Percentiles rank a stretch among this genome's conserved stretches.
These are phyloP conservation scores for Pyronema domesticum DNA, from an alignment of 495 filamentous ascomycete species.

Conservation along the genomic window DNA sequence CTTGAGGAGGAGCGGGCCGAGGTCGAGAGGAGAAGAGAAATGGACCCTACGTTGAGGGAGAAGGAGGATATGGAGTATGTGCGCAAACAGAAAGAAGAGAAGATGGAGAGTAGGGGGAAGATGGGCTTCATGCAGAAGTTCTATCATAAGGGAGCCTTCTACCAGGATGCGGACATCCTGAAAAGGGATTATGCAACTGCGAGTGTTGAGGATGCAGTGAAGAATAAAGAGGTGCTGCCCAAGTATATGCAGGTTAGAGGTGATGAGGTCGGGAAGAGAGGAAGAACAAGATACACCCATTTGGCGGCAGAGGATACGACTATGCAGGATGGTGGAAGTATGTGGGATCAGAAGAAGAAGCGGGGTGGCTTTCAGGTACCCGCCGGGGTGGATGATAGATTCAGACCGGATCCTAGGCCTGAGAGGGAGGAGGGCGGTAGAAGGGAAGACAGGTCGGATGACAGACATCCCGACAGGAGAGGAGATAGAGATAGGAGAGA, in stretches of 20 bases:
- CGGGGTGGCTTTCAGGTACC: slow-evolving; percentile 24
- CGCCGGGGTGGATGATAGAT: slow-evolving; percentile 41
- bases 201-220: slow-evolving; percentile 59
- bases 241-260: slow-evolving; percentile 88
- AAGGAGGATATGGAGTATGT: slow-evolving; percentile 70
- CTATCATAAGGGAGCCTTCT: slow-evolving; percentile 93
- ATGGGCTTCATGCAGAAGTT: slow-evolving; percentile 90
- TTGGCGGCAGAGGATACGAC: slow-evolving; percentile 86
- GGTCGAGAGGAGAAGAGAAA: slow-evolving; percentile 68
- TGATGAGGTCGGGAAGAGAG: slow-evolving; percentile 85
- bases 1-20: slow-evolving; percentile 77
- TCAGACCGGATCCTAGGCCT: slow-evolving; percentile 43
- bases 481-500: neutral
- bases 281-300: slow-evolving; percentile 77
- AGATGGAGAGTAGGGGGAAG: slow-evolving; percentile 62
- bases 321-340: slow-evolving; percentile 44
- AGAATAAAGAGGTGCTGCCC: slow-evolving; percentile 62
- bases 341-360: slow-evolving; percentile 27
- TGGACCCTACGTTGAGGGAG: slow-evolving; percentile 72
- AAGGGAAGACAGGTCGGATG: neutral
- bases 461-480: neutral
- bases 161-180: slow-evolving; percentile 53
- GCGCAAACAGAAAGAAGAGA: slow-evolving; percentile 63
- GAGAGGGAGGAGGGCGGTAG: slow-evolving; percentile 12
- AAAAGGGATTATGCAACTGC: slow-evolving; percentile 56